phyloP scores from a whole-genome alignment of 345 rosid species.

The Eucalyptus paniculata region DNA sequence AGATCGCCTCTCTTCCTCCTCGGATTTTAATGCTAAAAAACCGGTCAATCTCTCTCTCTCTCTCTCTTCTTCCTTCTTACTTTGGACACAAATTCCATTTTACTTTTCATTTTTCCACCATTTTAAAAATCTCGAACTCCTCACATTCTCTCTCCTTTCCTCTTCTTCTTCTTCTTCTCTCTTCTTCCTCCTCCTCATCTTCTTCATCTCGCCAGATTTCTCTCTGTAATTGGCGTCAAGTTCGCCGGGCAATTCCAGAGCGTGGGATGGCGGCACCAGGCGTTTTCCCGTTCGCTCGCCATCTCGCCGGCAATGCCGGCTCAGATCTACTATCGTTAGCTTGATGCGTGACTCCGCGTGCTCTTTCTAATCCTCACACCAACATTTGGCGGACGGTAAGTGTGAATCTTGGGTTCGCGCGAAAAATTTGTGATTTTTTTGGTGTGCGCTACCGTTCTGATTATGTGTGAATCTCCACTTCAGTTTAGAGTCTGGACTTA shows the following conservation, averaged over 20 bases:
- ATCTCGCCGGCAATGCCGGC: not conserved
- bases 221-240: not conserved
- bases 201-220: not conserved
- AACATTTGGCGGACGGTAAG: not conserved
- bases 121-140: not conserved
- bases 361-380: not conserved
- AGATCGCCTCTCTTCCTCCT: not conserved
- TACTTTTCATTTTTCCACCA: not conserved
- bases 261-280: too few species aligned
- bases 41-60: not conserved
- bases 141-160: not conserved
- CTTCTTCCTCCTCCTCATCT: not conserved
- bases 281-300: not conserved
- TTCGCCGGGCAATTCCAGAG: not conserved
- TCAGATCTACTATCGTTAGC: not conserved
- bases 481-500: not conserved
- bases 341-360: not conserved
- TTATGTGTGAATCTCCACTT: not conserved
- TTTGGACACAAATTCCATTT: not conserved
- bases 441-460: not conserved
- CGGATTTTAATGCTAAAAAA: conserved; percentile 7
- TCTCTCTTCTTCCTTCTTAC: not conserved
- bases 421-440: not conserved
- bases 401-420: not conserved
- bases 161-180: not conserved